Base-by-base conservation (phyloP, 2,329 filamentous ascomycete species). In the Botrytis elliptica region DNA sequence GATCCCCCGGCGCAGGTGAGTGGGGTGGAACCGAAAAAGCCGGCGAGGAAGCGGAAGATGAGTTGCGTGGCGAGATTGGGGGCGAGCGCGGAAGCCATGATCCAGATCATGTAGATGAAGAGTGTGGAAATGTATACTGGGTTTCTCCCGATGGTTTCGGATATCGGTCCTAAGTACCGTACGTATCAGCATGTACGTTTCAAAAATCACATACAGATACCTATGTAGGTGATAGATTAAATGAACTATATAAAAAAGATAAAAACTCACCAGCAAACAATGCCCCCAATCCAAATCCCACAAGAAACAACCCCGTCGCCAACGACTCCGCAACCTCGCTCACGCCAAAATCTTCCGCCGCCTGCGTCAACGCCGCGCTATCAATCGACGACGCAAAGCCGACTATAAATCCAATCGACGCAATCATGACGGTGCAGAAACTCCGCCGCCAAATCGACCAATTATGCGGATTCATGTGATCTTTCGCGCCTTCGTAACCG, bases 1-100 rank as follows among this genome's bases (percentile, higher is more conserved):
- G 89, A 87, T 73, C 88, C 89, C 88, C 88, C 52, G 1, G 87
- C 86, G 77, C 90, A 90, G 63, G 88, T 90, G 75, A 90, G 82
- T 6, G 75, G 74, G 5, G 75, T 76, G 25, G 59, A 70, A 0
- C 75, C 52, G 52, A 55, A 55, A 55, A 55, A 55, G 0, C 52
- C 52, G 52, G 52, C 52, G 5, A 55, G n/a, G 52, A 55, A 55
- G 2, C 52, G 73, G 65, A 76, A 76, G 2, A 73, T 62, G 18
- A 78, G 65, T 44, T 77, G 40, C 4, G 69, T 25, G 8, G 42
- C 9, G 22, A 64, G 20, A 29, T 71, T 71, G 14, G 59, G 42
- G 7, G 57, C 59, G 0, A 55, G 69, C 4, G 42, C 42, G 25
- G 69, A 71, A 3, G 69, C 69, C 52, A 71, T 64, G 33, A 64